phyloP scores from a whole-genome alignment of 805 yeast species.

The Saturnispora kantuleensis region DNA sequence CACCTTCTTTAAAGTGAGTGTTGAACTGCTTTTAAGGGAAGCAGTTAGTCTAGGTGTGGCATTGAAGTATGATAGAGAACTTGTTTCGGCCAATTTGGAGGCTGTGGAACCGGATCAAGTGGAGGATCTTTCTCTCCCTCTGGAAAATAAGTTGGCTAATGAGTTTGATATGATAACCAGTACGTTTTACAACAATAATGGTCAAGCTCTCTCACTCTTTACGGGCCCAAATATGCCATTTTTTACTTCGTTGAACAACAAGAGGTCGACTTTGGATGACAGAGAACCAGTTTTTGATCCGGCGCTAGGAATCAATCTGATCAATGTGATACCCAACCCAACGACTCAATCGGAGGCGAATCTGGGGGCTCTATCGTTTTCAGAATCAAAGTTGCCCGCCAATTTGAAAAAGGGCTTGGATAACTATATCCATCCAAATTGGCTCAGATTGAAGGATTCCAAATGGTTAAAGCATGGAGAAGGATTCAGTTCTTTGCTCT shows the following conservation, averaged over 20 bases:
- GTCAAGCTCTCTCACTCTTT: constrained; percentile 55
- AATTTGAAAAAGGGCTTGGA: constrained; percentile 29
- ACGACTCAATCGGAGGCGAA: constrained; percentile 28
- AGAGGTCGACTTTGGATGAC: constrained; percentile 65
- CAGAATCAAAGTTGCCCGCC: constrained; percentile 12
- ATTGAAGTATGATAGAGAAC: constrained; percentile 14
- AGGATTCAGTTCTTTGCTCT: constrained; percentile 28
- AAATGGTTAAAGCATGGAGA: constrained; percentile 46
- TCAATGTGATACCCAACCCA: constrained; percentile 56
- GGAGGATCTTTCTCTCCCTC: constrained; percentile 12
- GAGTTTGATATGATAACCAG: constrained; percentile 56
- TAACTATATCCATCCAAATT: constrained; percentile 49
- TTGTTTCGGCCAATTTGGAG: constrained; percentile 14
- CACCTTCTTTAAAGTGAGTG: constrained; percentile 49
- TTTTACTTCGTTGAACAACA: constrained; percentile 57
- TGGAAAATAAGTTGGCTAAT: constrained; percentile 36
- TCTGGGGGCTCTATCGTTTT: constrained; percentile 37
- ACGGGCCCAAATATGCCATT: constrained; percentile 64
- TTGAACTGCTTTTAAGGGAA: constrained; percentile 58
- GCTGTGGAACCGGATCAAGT: constrained; percentile 24
- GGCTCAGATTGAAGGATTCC: constrained; percentile 55
- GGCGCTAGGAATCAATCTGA: constrained; percentile 40
- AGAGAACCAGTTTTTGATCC: constrained; percentile 61
- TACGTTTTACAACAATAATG: constrained; percentile 39
- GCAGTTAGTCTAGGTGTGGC: constrained; percentile 34